These are phyloP conservation scores for Eucalyptus cloeziana DNA, from an alignment of 345 rosid species.

Conservation along the genomic window DNA sequence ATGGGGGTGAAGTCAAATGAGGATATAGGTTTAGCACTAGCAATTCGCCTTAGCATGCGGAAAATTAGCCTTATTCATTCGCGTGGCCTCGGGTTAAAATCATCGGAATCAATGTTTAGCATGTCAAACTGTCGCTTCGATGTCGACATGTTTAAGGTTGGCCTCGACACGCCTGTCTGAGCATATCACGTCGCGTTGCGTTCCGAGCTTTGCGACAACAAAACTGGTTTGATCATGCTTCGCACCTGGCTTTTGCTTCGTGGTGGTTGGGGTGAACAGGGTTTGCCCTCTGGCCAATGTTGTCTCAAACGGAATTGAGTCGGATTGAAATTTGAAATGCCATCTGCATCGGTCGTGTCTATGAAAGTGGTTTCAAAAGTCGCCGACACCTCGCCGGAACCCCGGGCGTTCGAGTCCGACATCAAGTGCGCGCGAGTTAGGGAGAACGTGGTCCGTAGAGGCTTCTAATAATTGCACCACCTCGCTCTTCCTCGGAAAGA, in stretches of 20 bases:
- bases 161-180: neutral
- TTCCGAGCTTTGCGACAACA: neutral
- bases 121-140: neutral
- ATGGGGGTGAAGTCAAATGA: neutral
- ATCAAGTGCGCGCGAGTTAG: neutral
- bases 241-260: neutral
- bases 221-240: neutral
- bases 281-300: neutral
- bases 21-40: neutral
- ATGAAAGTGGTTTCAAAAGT: neutral
- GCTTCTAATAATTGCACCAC: neutral
- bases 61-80: neutral
- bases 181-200: neutral
- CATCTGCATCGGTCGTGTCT: neutral
- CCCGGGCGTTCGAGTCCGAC: neutral
- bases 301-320: neutral
- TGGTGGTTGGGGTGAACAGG: neutral
- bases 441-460: neutral
- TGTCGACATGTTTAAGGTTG: neutral
- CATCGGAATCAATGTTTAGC: neutral
- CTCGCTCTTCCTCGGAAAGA: neutral
- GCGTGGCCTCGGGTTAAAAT: neutral
- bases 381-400: neutral
- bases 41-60: neutral
- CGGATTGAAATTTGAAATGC: neutral